phyloP scores from a whole-genome alignment of 2,329 filamentous ascomycete species.

The Colletotrichum agaves region DNA sequence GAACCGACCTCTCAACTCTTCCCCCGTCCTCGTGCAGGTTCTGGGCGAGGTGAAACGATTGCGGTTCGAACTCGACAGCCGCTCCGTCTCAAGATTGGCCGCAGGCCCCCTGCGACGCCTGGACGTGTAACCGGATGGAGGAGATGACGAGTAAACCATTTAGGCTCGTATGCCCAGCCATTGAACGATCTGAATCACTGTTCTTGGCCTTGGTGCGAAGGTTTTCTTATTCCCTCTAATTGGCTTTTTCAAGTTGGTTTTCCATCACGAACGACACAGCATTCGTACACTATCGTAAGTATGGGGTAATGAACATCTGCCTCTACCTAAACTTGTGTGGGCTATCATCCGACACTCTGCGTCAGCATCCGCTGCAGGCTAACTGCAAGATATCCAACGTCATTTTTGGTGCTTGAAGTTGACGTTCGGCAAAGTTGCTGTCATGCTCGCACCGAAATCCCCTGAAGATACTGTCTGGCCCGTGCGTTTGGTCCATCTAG shows the following conservation, averaged over 20 bases:
- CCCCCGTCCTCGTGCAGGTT: background rate
- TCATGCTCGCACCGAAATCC: slow-evolving; percentile 20
- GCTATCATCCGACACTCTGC: background rate
- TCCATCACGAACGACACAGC: slow-evolving; percentile 1
- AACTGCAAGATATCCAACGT: slow-evolving; percentile 3
- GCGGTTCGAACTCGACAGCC: slow-evolving; percentile 35
- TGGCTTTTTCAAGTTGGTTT: background rate
- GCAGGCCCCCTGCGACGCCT: slow-evolving; percentile 25
- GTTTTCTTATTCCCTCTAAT: background rate
- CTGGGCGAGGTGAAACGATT: slow-evolving; percentile 34
- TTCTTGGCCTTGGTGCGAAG: background rate
- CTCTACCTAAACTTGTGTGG: slow-evolving; percentile 16
- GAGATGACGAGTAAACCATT: slow-evolving; percentile 25
- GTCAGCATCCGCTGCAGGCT: no score
- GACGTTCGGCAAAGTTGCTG: slow-evolving; percentile 32
- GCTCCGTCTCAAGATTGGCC: slow-evolving; percentile 35
- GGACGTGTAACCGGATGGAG: slow-evolving; percentile 28
- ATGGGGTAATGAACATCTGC: slow-evolving; percentile 5
- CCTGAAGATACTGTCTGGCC: slow-evolving; percentile 13
- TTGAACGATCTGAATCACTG: slow-evolving; percentile 15
- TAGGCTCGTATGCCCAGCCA: slow-evolving; percentile 29
- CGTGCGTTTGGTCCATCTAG: background rate
- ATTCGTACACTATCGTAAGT: slow-evolving; percentile 15
- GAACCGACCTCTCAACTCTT: slow-evolving; percentile 4
- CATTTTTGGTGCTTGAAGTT: background rate